Conservation (phyloP, 768 basidiomycete species). For the Pisolithus microcarpus region DNA sequence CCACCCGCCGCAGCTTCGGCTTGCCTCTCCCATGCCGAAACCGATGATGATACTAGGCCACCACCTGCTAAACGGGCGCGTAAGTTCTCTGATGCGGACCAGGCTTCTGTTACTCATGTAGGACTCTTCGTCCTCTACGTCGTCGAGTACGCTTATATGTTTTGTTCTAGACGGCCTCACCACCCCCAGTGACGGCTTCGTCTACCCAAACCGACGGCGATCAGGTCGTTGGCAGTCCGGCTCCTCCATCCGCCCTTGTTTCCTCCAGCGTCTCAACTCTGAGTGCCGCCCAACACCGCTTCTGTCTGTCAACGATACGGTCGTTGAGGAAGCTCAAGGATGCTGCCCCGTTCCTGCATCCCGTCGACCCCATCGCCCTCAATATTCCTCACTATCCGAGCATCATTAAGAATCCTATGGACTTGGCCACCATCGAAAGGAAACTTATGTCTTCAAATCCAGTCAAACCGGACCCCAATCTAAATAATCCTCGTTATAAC, state of each 20-base stretch:
- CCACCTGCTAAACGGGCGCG: conserved; percentile 82
- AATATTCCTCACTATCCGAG: conserved; percentile 82
- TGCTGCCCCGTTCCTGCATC: conserved; percentile 69
- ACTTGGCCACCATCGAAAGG: conserved; percentile 84
- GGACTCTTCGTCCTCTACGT: conserved; percentile 36
- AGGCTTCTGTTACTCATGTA: conserved; percentile 68
- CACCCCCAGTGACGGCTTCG: conserved; percentile 54
- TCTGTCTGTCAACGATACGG: conserved; percentile 69
- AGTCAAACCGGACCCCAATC: conserved; percentile 63
- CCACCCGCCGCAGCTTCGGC: conserved; percentile 27
- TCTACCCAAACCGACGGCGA: conserved; percentile 28
- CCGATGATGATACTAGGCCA: conserved; percentile 46
- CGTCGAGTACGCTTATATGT: conserved; percentile 48
- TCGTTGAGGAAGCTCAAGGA: conserved; percentile 84
- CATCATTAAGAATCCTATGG: conserved; percentile 90
- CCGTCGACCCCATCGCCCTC: conserved; percentile 82
- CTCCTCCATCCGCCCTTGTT: conserved; percentile 1
- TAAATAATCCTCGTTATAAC: conserved; percentile 67
- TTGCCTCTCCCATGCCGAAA: conserved; percentile 24
- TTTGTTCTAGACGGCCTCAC: conserved; percentile 62
- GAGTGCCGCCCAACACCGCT: conserved; percentile 68
- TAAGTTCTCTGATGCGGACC: conserved; percentile 69
- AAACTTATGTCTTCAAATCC: conserved; percentile 80
- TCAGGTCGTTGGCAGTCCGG: conserved; percentile 9
- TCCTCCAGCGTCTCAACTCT: conserved; percentile 34